Base-by-base conservation (phyloP, 2,329 filamentous ascomycete species). In the Colletotrichum magnum region DNA sequence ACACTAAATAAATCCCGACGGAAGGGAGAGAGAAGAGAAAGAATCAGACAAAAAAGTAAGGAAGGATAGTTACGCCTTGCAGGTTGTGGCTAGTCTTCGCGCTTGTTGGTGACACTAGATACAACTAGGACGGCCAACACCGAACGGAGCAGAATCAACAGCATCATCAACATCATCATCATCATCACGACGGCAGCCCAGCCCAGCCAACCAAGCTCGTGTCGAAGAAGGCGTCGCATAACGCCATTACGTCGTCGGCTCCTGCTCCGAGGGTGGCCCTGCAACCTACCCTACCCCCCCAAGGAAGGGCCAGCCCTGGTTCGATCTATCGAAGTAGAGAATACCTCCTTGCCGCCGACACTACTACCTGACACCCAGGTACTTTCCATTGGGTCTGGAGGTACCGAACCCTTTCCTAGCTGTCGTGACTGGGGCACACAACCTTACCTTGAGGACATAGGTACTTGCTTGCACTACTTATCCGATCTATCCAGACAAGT, bases 181-280 rank as follows among this genome's bases (percentile, higher is more conserved):
- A 60, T 32, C 32, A 36, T 36, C 32, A 36, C 51, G 54, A 52
- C 43, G 24, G 32, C n/a, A 36, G 52, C 45, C 45, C 47, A 63
- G 64, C 21, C 32, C 36, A 36, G 39, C 50, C 63, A 56, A 36
- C 59, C 56, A 50, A 52, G 10, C 32, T 26, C 48, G 62, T 54
- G 26, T 66, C 26, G 36, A 36, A 52, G 26, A 43, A 59, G 18
- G 48, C 61, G 53, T 48, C 53, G 51, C 56, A 66, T 57, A 69
- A 52, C 56, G 56, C 62, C 66, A 69, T 69, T 69, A 69, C 67
- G 67, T 67, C 62, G 66, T 69, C 51, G 62, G 67, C 43, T 61
- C 56, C 56, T 28, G 50, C 53, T 67, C 62, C 57, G 54, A 61
- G 61, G 66, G 41, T 26, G 16, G 9, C n/a, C 32, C 52, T 26